Base-by-base conservation (phyloP, 768 basidiomycete genomes). In the Coprinopsis strossmayeri region DNA sequence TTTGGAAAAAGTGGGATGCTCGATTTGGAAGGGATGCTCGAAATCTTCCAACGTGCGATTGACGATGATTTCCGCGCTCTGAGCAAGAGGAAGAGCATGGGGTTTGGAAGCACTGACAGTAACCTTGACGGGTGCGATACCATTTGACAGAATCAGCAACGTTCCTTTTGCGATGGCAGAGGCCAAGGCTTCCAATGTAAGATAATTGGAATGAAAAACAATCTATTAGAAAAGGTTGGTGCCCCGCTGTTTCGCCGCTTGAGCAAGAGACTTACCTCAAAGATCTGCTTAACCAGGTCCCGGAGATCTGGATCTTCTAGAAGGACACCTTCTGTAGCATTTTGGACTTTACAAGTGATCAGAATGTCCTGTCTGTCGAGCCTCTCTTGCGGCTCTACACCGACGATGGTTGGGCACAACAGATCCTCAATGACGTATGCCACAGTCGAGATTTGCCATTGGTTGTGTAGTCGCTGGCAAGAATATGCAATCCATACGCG, bases 151-250 rank as follows among this genome's bases (percentile, higher is more conserved):
- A 3, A 60, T 40, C 12, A 60, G 52, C 18, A 87, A 68, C 1
- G 75, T 65, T 34, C 71, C 66, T 10, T 66, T 60, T 0, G 85
- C 77, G 17, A 82, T 69, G 15, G 65, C 66, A 4, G 83, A 78
- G 3, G 77, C 73, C n/a, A 91, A 65, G 1, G 85, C 77, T 60
- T 91, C 88, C 34, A 91, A 64, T 0, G 87, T 91, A 20, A 76
- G 63, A 58, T 72, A 87, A 0, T 69, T 64, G 0, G 84, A 76
- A 0, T 87, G 42, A 39, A 18, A 46, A 35, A 42, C 17, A 13
- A 41, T 32, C 34, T 50, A 18, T 10, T 5, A 18, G 18, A 5
- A 38, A 17, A 17, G 17, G 9, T 18, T 10, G 18, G 18, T 18
- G 11, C 7, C 30, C 30, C 30, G 30, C 30, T 7, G 35, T 11